These are phyloP conservation scores for Xylaria grammica DNA, from an alignment of 495 filamentous ascomycete genomes.

Conservation along the genomic window DNA sequence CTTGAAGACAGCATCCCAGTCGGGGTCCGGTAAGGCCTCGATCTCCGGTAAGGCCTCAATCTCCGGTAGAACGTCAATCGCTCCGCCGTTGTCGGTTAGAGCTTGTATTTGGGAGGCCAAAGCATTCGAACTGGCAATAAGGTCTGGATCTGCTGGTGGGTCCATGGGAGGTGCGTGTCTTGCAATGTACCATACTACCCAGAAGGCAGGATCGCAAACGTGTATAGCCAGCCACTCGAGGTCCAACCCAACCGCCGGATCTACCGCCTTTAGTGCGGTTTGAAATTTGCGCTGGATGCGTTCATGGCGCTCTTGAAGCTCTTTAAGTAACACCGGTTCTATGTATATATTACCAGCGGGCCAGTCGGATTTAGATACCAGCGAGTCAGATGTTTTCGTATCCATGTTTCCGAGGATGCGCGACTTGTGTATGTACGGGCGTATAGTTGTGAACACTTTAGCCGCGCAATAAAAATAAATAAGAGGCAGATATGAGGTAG, in stretches of 20 bases:
- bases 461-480: not conserved
- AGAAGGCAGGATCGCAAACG: not conserved
- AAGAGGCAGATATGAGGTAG: not conserved
- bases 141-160: no score
- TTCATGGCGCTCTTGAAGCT: not conserved
- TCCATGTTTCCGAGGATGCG: not conserved
- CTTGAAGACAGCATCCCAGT: not conserved
- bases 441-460: not conserved
- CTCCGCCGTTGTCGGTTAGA: not conserved
- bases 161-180: not conserved
- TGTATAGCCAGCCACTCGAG: not conserved
- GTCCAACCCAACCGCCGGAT: not conserved
- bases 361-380: not conserved
- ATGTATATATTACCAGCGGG: not conserved
- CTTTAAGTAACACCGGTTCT: not conserved
- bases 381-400: not conserved
- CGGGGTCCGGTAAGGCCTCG: not conserved
- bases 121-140: not conserved
- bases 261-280: not conserved
- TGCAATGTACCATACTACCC: not conserved
- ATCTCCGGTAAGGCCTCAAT: not conserved
- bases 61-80: no score
- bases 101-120: not conserved
- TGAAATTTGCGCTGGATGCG: not conserved
- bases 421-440: not conserved